Conservation (phyloP, 176 grass and related monocot species). For the Metroxylon sagu region DNA sequence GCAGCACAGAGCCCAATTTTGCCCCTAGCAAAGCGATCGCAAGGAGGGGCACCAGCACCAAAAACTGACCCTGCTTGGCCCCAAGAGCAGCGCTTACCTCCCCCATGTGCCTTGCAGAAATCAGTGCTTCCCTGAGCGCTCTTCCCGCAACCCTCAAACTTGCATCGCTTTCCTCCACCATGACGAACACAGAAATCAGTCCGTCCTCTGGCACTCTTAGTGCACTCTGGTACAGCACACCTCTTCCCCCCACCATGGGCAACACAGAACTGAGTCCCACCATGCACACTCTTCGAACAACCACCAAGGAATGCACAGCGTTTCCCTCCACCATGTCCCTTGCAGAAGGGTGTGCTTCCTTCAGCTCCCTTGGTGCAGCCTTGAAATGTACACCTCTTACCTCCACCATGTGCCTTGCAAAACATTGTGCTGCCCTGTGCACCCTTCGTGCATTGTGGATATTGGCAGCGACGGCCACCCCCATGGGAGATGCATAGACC, state of each 20-base stretch:
- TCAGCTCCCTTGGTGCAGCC: slow-evolving; percentile 43
- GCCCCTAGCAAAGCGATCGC: slow-evolving; percentile 38
- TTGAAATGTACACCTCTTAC: slow-evolving; percentile 39
- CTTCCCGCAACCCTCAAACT: slow-evolving; percentile 30
- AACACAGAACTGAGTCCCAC: slow-evolving; percentile 45
- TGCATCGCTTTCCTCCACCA: slow-evolving; percentile 48
- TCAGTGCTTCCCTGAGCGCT: slow-evolving; percentile 52
- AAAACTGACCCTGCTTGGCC: slow-evolving; percentile 32
- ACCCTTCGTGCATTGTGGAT: slow-evolving; percentile 37
- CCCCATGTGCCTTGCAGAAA: slow-evolving; percentile 54
- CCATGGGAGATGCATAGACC: slow-evolving; percentile 52
- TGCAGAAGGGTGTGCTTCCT: slow-evolving; percentile 44
- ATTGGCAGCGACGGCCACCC: slow-evolving; percentile 39
- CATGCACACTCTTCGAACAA: slow-evolving; percentile 49
- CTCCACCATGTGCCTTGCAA: slow-evolving; percentile 59
- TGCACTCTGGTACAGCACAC: slow-evolving; percentile 32
- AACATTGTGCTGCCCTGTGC: slow-evolving; percentile 43
- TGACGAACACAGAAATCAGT: slow-evolving; percentile 52
- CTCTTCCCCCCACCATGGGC: slow-evolving; percentile 48
- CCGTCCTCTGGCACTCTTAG: slow-evolving; percentile 45
- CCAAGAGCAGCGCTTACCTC: slow-evolving; percentile 42
- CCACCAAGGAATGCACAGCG: slow-evolving; percentile 34
- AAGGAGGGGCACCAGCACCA: slow-evolving; percentile 17
- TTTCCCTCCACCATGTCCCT: slow-evolving; percentile 45
- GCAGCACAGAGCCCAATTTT: slow-evolving; percentile 40